A percentile compares a stretch with the other conserved stretches of the same genome.
Evolutionary conservation across 2,329 filamentous ascomycete genomes (phyloP).

Genomic region (Curvularia sp.): DNA sequence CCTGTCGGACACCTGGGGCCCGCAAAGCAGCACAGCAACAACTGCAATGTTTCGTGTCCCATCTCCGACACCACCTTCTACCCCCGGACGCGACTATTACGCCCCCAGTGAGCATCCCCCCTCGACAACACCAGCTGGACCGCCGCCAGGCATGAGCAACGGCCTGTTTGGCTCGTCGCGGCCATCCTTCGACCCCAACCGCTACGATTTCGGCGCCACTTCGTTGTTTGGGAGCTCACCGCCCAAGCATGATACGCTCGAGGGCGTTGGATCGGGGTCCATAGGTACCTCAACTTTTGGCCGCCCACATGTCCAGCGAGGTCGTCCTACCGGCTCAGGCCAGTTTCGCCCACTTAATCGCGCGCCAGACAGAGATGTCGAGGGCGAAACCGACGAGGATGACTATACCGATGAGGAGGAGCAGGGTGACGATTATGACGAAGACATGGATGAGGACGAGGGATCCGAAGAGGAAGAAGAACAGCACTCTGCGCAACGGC

Average conservation of each 20-base stretch:
- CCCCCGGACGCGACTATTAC: constrained; percentile 40
- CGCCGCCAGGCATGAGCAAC: constrained; percentile 55
- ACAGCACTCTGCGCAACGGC: constrained; percentile 55
- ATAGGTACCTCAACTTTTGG: constrained; percentile 41
- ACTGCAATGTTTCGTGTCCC: constrained; percentile 47
- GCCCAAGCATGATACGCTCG: constrained; percentile 39
- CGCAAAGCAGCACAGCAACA: constrained; percentile 13
- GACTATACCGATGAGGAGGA: constrained; percentile 35
- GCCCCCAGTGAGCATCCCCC: constrained; percentile 47
- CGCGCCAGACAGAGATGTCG: constrained; percentile 31
- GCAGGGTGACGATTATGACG: constrained; percentile 32
- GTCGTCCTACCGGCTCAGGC: constrained; percentile 34
- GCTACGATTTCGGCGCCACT: constrained; percentile 28
- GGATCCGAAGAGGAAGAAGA: constrained; percentile 50
- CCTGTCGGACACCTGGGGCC: constrained; percentile 6
- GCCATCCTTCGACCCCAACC: constrained; percentile 41
- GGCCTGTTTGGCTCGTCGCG: constrained; percentile 62
- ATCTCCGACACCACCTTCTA: constrained; percentile 47
- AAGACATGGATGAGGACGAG: constrained; percentile 45
- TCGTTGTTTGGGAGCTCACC: constrained; percentile 45
- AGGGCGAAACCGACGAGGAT: constrained; percentile 50
- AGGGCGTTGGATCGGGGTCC: constrained; percentile 38
- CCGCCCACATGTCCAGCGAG: constrained; percentile 39
- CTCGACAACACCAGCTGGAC: constrained; percentile 64
- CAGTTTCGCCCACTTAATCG: constrained; percentile 44